Conservation (phyloP, 169 alveolate genomes). For the Miamiensis avidus region DNA sequence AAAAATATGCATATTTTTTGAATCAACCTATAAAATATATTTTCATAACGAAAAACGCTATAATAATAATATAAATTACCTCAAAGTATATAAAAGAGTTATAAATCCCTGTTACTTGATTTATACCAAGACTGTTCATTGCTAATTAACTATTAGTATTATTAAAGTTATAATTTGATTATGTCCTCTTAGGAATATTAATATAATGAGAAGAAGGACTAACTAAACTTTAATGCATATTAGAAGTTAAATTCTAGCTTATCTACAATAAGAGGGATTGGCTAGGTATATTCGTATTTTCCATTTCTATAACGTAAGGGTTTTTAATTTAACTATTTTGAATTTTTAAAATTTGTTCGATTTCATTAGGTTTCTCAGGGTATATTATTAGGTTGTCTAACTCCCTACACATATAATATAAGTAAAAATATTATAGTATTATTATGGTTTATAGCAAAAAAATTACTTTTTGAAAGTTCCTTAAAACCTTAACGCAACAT, state of each 20-base stretch:
- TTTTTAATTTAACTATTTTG: no score
- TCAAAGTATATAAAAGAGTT: neutral
- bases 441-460: neutral
- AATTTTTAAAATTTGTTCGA: neutral
- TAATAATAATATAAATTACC: neutral
- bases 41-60: no score
- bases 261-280: neutral
- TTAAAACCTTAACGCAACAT: neutral
- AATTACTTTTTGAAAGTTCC: neutral
- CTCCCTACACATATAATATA: neutral
- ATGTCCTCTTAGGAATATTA: no score
- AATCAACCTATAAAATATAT: neutral
- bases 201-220: no score
- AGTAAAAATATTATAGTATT: no score
- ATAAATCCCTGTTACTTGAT: no score
- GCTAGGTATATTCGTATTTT: neutral
- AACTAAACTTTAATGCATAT: no score
- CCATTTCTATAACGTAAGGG: neutral
- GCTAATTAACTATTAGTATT: no score
- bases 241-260: neutral
- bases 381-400: neutral
- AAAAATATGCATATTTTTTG: neutral
- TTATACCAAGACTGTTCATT: no score
- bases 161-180: no score
- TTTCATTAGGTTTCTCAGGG: neutral